Evolutionary conservation across 768 basidiomycete genomes (phyloP).

Genomic region (Termitomyces eurrhizus): DNA sequence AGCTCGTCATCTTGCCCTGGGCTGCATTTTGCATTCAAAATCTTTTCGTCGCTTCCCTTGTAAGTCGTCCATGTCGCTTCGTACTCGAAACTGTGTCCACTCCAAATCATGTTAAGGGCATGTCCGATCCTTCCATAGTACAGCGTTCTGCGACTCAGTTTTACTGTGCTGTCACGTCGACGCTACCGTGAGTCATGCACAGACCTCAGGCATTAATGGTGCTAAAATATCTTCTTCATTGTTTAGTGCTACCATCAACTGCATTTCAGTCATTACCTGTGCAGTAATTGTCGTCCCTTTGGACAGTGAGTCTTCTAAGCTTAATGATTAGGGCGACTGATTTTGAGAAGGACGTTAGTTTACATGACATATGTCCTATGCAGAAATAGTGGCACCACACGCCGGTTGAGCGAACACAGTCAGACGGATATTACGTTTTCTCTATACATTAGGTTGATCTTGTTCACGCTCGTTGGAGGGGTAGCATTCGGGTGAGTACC

Average conservation of each 20-base stretch:
- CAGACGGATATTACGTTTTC: background rate
- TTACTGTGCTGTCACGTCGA: background rate
- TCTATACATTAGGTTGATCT: background rate
- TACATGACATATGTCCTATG: background rate
- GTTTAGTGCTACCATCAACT: background rate
- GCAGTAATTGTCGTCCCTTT: background rate
- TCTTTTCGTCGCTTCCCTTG: background rate
- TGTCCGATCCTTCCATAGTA: background rate
- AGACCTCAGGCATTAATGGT: background rate
- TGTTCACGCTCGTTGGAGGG: background rate
- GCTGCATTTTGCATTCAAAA: background rate
- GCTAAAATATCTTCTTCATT: background rate
- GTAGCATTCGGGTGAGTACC: background rate
- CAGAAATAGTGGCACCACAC: background rate
- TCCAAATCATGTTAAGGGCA: background rate
- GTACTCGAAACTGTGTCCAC: background rate
- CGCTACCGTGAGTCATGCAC: background rate
- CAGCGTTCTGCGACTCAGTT: background rate
- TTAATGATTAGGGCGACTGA: too few species aligned
- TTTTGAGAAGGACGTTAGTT: background rate
- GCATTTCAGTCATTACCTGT: background rate
- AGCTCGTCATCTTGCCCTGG: background rate
- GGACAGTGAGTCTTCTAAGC: background rate
- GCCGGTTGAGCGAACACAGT: background rate
- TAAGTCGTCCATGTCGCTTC: background rate